Evolutionary conservation across 176 grass and related monocot species (phyloP).

Genomic region (Luzula sylvatica): DNA sequence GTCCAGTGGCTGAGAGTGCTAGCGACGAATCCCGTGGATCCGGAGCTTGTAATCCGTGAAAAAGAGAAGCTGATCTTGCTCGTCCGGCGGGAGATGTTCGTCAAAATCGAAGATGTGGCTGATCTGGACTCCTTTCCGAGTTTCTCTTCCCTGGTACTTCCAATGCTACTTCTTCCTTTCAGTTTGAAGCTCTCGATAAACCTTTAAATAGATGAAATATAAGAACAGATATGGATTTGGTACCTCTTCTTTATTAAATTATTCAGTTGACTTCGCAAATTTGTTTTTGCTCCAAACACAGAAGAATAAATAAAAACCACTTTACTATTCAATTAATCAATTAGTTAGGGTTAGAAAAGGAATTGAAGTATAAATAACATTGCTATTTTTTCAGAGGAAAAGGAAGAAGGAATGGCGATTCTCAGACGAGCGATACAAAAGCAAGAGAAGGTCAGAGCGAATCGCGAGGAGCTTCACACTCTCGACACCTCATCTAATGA

Average conservation of each 20-base stretch:
- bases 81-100: slow-evolving; percentile 44
- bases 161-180: background rate
- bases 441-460: slow-evolving; percentile 84
- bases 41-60: slow-evolving; percentile 17
- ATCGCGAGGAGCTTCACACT: slow-evolving; percentile 57
- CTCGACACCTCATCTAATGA: slow-evolving; percentile 44
- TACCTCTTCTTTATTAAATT: slow-evolving; percentile 9
- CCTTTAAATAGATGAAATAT: no score
- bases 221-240: no score
- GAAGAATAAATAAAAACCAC: no score
- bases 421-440: slow-evolving; percentile 27
- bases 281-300: no score
- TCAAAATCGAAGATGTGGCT: slow-evolving; percentile 39
- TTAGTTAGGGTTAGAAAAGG: no score
- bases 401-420: slow-evolving; percentile 25
- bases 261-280: background rate
- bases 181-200: background rate
- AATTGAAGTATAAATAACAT: background rate
- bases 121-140: slow-evolving; percentile 44
- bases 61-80: slow-evolving; percentile 40
- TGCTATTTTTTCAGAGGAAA: slow-evolving; percentile 52
- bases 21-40: slow-evolving; percentile 40
- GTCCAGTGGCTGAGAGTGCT: slow-evolving; percentile 41
- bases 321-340: no score
- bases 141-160: slow-evolving; percentile 38